Percentiles rank a stretch among this genome's conserved stretches.
phyloP scores from a whole-genome alignment of 495 filamentous ascomycete species.

The Penicillium parvum region DNA sequence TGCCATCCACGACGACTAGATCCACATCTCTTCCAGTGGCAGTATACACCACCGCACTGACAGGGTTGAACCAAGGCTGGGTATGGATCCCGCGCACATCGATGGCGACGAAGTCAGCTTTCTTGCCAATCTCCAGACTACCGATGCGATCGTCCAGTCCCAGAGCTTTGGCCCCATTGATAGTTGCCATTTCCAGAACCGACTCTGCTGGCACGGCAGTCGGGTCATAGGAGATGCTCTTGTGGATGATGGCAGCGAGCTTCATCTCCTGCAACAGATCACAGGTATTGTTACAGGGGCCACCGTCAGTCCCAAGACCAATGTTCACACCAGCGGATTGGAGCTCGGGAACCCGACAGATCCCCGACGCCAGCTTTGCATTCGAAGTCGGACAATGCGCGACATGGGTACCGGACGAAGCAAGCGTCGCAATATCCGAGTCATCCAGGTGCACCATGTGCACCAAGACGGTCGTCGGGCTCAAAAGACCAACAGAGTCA shows the following conservation, averaged over 20 bases:
- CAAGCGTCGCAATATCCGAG: constrained; percentile 36
- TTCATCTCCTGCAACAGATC: constrained; percentile 52
- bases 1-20: constrained; percentile 45
- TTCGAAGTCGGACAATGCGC: constrained; percentile 50
- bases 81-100: constrained; percentile 33
- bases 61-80: constrained; percentile 38
- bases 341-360: constrained; percentile 42
- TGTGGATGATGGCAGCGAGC: constrained; percentile 48
- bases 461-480: constrained; percentile 35
- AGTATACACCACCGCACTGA: constrained; percentile 46
- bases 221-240: constrained; percentile 42
- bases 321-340: constrained; percentile 35
- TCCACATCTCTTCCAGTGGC: constrained; percentile 47
- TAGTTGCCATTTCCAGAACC: constrained; percentile 51
- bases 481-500: constrained; percentile 35
- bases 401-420: constrained; percentile 39
- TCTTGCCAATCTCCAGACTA: constrained; percentile 51
- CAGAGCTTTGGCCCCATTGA: constrained; percentile 49
- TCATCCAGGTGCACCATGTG: constrained; percentile 49
- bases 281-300: constrained; percentile 49
- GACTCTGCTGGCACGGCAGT: constrained; percentile 43
- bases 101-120: constrained; percentile 50
- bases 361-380: constrained; percentile 47
- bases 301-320: constrained; percentile 46
- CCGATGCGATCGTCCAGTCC: constrained; percentile 42